These are phyloP conservation scores for Sanguinoderma infundibulare DNA, from an alignment of 1,284 basidiomycete genomes.

Conservation along the genomic window DNA sequence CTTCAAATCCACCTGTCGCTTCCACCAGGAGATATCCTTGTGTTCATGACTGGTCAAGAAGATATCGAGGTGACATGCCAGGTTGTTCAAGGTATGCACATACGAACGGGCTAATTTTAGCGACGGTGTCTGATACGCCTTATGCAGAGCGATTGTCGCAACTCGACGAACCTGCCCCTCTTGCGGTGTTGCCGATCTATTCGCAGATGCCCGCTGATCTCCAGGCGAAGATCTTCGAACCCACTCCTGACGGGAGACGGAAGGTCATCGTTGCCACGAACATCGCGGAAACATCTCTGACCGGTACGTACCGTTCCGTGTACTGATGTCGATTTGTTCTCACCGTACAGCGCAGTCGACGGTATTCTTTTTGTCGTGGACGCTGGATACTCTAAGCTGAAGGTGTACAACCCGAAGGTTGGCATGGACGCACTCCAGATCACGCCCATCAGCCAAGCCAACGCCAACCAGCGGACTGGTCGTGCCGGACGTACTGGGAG, in stretches of 20 bases:
- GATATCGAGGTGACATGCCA: constrained; percentile 97
- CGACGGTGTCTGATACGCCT: constrained; percentile 36
- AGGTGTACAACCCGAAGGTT: constrained; percentile 99
- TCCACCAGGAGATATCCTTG: constrained; percentile 94
- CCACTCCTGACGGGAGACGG: constrained; percentile 91
- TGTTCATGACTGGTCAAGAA: constrained; percentile 99
- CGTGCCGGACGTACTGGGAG: constrained; percentile 96
- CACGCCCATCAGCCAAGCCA: constrained; percentile 98
- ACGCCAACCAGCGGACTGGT: constrained; percentile 94
- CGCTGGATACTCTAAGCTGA: constrained; percentile 95
- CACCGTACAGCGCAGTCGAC: constrained; percentile 64
- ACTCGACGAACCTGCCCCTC: constrained; percentile 85
- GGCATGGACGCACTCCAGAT: constrained; percentile 99
- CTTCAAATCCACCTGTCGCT: constrained; percentile 94
- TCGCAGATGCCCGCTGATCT: constrained; percentile 99
- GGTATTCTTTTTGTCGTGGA: constrained; percentile 98
- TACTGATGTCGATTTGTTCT: background rate
- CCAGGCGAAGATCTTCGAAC: constrained; percentile 97
- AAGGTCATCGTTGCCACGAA: constrained; percentile 99
- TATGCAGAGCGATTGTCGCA: constrained; percentile 85
- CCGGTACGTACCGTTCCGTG: constrained; percentile 54
- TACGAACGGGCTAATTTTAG: background rate
- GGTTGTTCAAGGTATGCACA: constrained; percentile 74
- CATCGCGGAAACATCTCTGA: constrained; percentile 98
- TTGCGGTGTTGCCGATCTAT: constrained; percentile 95